Conservation (phyloP, 2,329 filamentous ascomycete genomes). For the Xylaria sp. region DNA sequence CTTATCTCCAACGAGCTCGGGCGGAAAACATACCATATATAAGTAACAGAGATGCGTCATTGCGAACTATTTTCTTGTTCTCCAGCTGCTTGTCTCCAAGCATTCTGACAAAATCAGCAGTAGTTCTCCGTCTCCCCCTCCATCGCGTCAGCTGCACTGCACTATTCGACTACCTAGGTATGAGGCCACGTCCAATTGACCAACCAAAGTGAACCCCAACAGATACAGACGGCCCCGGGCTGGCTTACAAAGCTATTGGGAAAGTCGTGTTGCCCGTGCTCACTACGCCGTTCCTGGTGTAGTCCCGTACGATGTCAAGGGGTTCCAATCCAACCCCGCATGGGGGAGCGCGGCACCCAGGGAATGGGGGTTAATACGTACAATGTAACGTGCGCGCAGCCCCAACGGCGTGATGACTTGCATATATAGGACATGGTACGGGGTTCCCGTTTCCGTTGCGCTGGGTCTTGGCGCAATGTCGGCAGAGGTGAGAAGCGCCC, state of each 20-base stretch:
- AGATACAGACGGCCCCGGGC: neutral
- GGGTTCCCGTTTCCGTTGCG: constrained; percentile 21
- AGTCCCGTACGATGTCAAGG: neutral
- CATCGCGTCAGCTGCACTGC: constrained; percentile 24
- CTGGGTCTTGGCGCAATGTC: constrained; percentile 30
- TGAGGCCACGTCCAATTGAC: constrained; percentile 21
- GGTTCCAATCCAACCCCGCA: constrained; percentile 26
- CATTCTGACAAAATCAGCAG: constrained; percentile 13
- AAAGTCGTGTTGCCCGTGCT: constrained; percentile 13
- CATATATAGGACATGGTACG: constrained; percentile 14
- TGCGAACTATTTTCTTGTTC: constrained; percentile 6
- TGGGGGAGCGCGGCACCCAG: constrained; percentile 14
- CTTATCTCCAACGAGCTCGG: neutral
- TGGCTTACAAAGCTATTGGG: constrained; percentile 33
- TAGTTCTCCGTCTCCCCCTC: constrained; percentile 17
- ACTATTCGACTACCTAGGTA: neutral
- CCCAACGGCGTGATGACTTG: constrained; percentile 15
- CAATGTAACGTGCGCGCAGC: constrained; percentile 14
- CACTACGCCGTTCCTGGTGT: constrained; percentile 4
- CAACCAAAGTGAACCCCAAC: constrained; percentile 20
- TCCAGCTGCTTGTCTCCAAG: constrained; percentile 5
- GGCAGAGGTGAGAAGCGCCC: constrained; percentile 23
- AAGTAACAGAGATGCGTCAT: neutral
- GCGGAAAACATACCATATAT: neutral
- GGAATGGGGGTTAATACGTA: neutral